Percentiles rank a stretch among this genome's conserved stretches.
Conservation (phyloP, 1,284 basidiomycete species). For the Cutaneotrichosporon sp. region DNA sequence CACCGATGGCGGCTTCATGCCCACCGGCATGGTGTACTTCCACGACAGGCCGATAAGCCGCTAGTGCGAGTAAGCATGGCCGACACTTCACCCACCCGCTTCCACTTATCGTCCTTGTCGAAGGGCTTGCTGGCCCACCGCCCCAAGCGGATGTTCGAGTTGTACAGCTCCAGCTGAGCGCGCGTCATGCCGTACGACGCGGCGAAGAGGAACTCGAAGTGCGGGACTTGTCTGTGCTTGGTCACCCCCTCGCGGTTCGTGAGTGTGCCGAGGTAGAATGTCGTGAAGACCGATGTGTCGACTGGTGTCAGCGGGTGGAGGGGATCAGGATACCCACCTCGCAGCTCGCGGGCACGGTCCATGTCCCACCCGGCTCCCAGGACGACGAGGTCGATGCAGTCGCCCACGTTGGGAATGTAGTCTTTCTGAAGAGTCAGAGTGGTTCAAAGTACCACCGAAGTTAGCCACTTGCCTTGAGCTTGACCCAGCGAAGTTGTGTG, state of each 20-base stretch:
- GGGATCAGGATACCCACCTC: slow-evolving; percentile 66
- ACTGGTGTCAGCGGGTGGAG: slow-evolving; percentile 57
- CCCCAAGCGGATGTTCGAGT: slow-evolving; percentile 63
- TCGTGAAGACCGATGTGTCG: slow-evolving; percentile 69
- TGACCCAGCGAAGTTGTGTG: slow-evolving; percentile 68
- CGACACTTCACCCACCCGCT: slow-evolving; percentile 31
- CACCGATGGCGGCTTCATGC: slow-evolving; percentile 60
- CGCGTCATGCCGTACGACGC: slow-evolving; percentile 71
- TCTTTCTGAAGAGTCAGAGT: slow-evolving; percentile 66
- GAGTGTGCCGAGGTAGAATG: slow-evolving; percentile 68
- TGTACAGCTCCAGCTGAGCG: slow-evolving; percentile 66
- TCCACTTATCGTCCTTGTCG: slow-evolving; percentile 40
- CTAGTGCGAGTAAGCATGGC: slow-evolving; percentile 10
- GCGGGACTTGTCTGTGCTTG: slow-evolving; percentile 53
- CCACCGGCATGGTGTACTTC: slow-evolving; percentile 58
- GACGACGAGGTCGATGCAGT: slow-evolving; percentile 73
- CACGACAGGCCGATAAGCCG: slow-evolving; percentile 57
- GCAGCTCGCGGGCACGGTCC: slow-evolving; percentile 69
- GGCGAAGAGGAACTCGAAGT: slow-evolving; percentile 70
- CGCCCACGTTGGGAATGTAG: slow-evolving; percentile 80
- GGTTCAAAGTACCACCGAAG: neutral
- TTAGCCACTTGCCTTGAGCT: slow-evolving; percentile 58
- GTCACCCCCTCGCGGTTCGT: slow-evolving; percentile 36
- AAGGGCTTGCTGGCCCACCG: slow-evolving; percentile 38
- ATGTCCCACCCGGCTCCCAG: slow-evolving; percentile 77